Base-by-base conservation (phyloP, 2,329 filamentous ascomycete genomes). In the Venturia carpophila region DNA sequence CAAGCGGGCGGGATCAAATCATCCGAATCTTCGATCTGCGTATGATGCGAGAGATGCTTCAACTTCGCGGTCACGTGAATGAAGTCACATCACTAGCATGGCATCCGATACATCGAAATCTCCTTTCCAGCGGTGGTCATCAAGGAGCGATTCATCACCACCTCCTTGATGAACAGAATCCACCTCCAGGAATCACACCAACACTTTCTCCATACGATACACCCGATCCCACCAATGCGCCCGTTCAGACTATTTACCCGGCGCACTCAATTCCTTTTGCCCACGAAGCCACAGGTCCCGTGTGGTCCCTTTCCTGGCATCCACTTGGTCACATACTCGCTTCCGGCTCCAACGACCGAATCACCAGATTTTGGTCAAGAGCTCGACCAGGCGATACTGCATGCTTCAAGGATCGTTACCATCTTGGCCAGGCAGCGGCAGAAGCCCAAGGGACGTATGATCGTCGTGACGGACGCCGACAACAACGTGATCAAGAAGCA, bases 251-350 rank as follows among this genome's bases (percentile, higher is more conserved):
- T n/a, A 90, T 99, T 67, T 91, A 91, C 73, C 94, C 94, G 1
- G 91, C 92, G 3, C 93, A 97, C 79, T 89, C 87, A 71, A 79
- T 97, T 41, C 86, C 89, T 9, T 93, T 88, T 72, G 94, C 94
- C 0, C 94, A 99, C 75, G 90, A 96, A 70, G 21, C 64, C 24
- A 66, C 64, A n/a, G 95, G 92, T 74, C 91, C 92, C 21, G 94
- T 99, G 69, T 99, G 94, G 94, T 96, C 92, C 21, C 83, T 99
- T 62, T 92, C 97, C 78, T 99, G 94, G 92, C 94, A 99, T 74
- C 94, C 94, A 0, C 82, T 97, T 0, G 94, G 94, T 37, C 94
- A 99, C 73, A 93, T 99, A 68, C 84, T 99, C 9, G 92, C 92
- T 0, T 96, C 93, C 1, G 94, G 94, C 15, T 96, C 92, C 13